phyloP scores from a whole-genome alignment of 148 eudicot genomes.

The Pouteria glomerata region DNA sequence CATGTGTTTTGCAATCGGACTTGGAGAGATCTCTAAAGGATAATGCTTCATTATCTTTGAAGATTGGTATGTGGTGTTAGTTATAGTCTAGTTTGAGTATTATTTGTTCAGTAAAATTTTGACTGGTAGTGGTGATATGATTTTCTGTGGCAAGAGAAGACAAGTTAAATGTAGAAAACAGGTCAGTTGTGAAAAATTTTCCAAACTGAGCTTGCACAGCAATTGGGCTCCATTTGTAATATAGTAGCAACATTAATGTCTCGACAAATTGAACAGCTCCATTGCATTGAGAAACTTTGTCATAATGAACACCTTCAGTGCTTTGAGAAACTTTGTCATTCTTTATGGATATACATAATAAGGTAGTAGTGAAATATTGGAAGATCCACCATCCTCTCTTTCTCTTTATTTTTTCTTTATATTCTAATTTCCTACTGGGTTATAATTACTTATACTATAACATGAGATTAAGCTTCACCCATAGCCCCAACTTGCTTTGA shows the following conservation, averaged over 20 bases:
- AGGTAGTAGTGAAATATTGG: slow-evolving; percentile 36
- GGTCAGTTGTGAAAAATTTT: slow-evolving; percentile 59
- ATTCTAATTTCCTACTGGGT: background rate
- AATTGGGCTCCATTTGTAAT: slow-evolving; percentile 53
- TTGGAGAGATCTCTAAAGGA: slow-evolving; percentile 79
- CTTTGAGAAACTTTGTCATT: slow-evolving; percentile 62
- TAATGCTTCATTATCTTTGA: slow-evolving; percentile 52
- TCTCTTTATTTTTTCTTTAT: background rate
- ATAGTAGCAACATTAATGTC: slow-evolving; percentile 53
- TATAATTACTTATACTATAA: background rate
- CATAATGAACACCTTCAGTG: slow-evolving; percentile 64
- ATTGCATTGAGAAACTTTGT: slow-evolving; percentile 61
- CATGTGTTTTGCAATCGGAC: slow-evolving; percentile 64
- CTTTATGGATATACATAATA: slow-evolving; percentile 51
- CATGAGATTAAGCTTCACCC: background rate
- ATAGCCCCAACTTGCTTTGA: background rate
- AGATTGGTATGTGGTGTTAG: slow-evolving; percentile 47
- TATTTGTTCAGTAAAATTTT: background rate
- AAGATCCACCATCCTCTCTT: background rate
- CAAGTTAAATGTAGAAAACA: slow-evolving; percentile 66
- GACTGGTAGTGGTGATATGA: slow-evolving; percentile 3
- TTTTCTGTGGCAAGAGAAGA: slow-evolving; percentile 71
- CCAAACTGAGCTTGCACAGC: slow-evolving; percentile 56
- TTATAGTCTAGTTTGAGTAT: background rate
- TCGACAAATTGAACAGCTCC: slow-evolving; percentile 67